These are phyloP conservation scores for Deuterostichococcus epilithicus DNA, from an alignment of 139 green algal species.

Conservation along the genomic window DNA sequence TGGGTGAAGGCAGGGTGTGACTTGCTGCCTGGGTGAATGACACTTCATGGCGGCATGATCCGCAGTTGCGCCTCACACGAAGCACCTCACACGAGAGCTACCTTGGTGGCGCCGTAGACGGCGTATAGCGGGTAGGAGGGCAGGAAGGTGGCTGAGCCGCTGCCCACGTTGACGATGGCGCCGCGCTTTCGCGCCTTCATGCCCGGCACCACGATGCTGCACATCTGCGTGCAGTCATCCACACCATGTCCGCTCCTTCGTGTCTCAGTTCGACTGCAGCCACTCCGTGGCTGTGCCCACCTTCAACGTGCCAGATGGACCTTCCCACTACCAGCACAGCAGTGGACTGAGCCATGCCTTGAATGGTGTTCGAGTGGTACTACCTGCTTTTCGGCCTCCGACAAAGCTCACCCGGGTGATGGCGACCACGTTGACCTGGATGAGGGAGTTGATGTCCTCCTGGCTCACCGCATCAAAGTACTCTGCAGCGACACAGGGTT, in stretches of 20 bases:
- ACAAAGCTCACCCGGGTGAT: conserved; percentile 27
- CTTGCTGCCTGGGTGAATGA: not conserved
- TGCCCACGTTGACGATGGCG: conserved; percentile 74
- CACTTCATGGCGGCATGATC: not conserved
- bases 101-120: conserved; percentile 79
- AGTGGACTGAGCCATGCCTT: too few species aligned
- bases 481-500: conserved; percentile 19
- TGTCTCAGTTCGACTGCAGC: too few species aligned
- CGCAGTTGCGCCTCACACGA: not conserved
- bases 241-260: too few species aligned
- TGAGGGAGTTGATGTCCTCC: conserved; percentile 42
- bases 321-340: too few species aligned
- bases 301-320: too few species aligned
- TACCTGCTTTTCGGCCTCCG: too few species aligned
- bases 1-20: not conserved
- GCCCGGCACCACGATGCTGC: conserved; percentile 54
- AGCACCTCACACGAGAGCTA: not conserved
- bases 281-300: too few species aligned
- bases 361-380: too few species aligned
- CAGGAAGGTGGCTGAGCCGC: conserved; percentile 55
- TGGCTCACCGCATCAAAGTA: conserved; percentile 54
- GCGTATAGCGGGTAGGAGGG: conserved; percentile 65
- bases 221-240: conserved; percentile 37
- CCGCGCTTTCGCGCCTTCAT: conserved; percentile 67
- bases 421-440: conserved; percentile 56